These are phyloP conservation scores for Rhynchospora pubera DNA, from an alignment of 176 grass and related monocot genomes.

Conservation along the genomic window DNA sequence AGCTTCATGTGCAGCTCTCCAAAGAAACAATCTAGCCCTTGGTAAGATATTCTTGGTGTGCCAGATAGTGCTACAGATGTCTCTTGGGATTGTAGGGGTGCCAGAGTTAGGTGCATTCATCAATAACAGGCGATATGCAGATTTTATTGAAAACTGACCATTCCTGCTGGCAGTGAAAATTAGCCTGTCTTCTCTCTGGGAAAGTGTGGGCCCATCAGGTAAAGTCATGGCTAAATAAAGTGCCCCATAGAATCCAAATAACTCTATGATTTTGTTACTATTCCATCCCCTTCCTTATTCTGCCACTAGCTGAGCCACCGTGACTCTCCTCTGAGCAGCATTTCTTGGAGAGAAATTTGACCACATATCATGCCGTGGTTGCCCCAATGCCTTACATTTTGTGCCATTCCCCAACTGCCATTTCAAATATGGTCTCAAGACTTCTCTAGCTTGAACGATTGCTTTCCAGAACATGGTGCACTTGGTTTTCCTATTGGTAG, in stretches of 20 bases:
- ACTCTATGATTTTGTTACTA: neutral
- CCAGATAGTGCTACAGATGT: too few relatives aligned
- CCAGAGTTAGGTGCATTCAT: too few relatives aligned
- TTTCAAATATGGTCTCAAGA: neutral
- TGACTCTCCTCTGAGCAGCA: neutral
- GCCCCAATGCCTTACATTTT: neutral
- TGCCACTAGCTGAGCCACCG: neutral
- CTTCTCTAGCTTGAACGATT: neutral
- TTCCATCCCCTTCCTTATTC: neutral
- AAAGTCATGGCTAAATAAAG: neutral
- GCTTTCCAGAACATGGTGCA: neutral
- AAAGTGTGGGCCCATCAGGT: too few relatives aligned
- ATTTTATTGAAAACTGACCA: neutral
- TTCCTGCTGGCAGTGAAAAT: neutral
- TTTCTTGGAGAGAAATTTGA: neutral
- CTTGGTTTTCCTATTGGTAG: neutral
- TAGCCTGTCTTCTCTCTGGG: neutral
- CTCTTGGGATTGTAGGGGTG: too few relatives aligned
- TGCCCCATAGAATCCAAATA: neutral
- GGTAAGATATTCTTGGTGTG: too few relatives aligned
- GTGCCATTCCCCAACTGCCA: neutral
- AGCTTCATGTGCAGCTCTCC: too few relatives aligned
- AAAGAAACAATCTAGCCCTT: too few relatives aligned
- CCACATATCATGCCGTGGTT: neutral
- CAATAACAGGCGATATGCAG: too few relatives aligned